These are phyloP conservation scores for Chamaecrista fasciculata DNA, from an alignment of 306 rosid genomes.

Conservation along the genomic window DNA sequence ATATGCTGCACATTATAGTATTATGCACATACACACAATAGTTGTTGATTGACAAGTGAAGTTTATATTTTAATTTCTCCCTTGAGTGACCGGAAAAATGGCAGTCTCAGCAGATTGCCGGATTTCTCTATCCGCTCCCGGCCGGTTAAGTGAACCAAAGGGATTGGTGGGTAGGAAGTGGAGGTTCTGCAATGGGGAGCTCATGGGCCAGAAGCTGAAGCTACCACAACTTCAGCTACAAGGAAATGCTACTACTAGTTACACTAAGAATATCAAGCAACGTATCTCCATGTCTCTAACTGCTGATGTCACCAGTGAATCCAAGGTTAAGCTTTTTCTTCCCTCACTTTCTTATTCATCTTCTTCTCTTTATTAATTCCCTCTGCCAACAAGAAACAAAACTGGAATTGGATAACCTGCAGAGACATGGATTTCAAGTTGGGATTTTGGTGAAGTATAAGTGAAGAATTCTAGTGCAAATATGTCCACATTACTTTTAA, in stretches of 20 bases:
- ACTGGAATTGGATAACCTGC: neutral
- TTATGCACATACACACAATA: neutral
- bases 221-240: neutral
- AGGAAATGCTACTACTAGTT: neutral
- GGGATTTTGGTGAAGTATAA: neutral
- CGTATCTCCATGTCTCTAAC: slow-evolving; percentile 21
- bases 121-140: slow-evolving; percentile 12
- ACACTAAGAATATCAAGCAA: slow-evolving; percentile 4
- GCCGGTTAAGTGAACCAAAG: slow-evolving; percentile 9
- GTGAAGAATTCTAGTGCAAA: neutral
- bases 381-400: neutral
- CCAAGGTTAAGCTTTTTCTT: slow-evolving; percentile 12
- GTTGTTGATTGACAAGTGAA: neutral
- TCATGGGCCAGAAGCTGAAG: slow-evolving; percentile 33
- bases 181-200: slow-evolving; percentile 21
- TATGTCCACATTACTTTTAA: neutral
- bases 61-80: neutral
- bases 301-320: neutral
- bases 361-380: neutral
- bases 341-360: neutral
- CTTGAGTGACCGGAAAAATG: slow-evolving; percentile 4
- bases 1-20: neutral
- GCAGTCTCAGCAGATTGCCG: slow-evolving; percentile 24
- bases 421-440: neutral
- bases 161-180: neutral